Conservation (phyloP, 2,329 filamentous ascomycete species). For the Alternaria sp. region DNA sequence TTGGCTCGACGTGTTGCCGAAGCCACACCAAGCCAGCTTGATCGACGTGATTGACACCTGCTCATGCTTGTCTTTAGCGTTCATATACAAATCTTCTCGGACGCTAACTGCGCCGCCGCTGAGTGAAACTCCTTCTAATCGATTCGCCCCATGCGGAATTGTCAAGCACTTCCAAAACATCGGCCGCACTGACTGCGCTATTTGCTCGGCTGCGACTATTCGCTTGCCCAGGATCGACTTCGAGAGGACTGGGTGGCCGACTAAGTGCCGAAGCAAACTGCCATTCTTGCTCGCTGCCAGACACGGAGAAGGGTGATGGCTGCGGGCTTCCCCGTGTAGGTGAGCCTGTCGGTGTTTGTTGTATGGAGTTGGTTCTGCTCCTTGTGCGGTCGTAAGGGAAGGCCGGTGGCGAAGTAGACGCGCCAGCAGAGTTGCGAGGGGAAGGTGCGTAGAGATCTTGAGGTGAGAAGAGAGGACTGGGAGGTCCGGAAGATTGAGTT, state of each 20-base stretch:
- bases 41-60: constrained; percentile 1
- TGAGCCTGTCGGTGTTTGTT: constrained; percentile 45
- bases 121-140: constrained; percentile 85
- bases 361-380: constrained; percentile 48
- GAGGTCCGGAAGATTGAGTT: constrained; percentile 41
- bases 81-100: background rate
- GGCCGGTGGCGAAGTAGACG: constrained; percentile 34
- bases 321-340: constrained; percentile 39
- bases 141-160: constrained; percentile 93
- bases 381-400: constrained; percentile 31
- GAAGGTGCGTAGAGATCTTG: constrained; percentile 32
- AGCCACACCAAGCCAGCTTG: constrained; percentile 20
- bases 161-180: constrained; percentile 84
- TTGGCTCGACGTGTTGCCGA: constrained; percentile 28
- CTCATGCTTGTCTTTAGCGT: constrained; percentile 11
- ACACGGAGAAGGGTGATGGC: constrained; percentile 37
- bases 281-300: constrained; percentile 48
- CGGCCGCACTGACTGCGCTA: constrained; percentile 74
- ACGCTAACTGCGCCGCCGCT: constrained; percentile 51
- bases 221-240: constrained; percentile 35
- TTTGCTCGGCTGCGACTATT: constrained; percentile 65
- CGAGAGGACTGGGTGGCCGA: constrained; percentile 47
- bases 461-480: constrained; percentile 43
- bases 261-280: constrained; percentile 54
- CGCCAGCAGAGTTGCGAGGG: constrained; percentile 31